Conservation (phyloP, 768 basidiomycete genomes). For the Favolaschia claudopus region DNA sequence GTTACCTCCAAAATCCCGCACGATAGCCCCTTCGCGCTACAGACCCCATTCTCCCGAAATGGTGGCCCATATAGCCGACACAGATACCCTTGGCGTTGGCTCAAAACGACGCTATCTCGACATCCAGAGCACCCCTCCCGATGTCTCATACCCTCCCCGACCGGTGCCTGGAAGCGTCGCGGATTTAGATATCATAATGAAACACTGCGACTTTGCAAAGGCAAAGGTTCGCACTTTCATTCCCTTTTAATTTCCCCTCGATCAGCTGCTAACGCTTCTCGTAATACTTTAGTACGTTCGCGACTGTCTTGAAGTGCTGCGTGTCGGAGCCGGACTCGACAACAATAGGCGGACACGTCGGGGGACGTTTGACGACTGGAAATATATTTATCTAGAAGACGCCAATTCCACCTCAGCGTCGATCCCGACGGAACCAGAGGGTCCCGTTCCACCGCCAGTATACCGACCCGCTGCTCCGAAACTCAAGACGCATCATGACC, state of each 20-base stretch:
- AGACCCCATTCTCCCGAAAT: constrained; percentile 48
- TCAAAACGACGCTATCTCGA: constrained; percentile 80
- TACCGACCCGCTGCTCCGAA: constrained; percentile 34
- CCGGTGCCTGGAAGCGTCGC: constrained; percentile 84
- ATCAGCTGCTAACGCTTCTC: constrained; percentile 12
- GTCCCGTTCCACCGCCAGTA: constrained; percentile 21
- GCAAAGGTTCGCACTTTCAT: constrained; percentile 62
- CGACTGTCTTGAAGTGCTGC: constrained; percentile 90
- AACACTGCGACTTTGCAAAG: constrained; percentile 83
- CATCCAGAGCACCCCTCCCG: constrained; percentile 62
- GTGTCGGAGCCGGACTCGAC: constrained; percentile 86
- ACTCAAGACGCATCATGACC: constrained; percentile 36
- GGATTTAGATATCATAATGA: constrained; percentile 88
- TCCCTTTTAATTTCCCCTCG: background rate
- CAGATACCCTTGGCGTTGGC: constrained; percentile 71
- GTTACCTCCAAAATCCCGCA: constrained; percentile 57
- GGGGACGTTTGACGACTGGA: constrained; percentile 77
- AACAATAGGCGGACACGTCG: constrained; percentile 75
- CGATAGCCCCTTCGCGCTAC: constrained; percentile 57
- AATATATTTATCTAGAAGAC: constrained; percentile 79
- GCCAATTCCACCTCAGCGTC: constrained; percentile 36
- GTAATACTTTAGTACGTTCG: constrained; percentile 77
- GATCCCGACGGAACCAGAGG: constrained; percentile 24
- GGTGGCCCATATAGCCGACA: constrained; percentile 46
- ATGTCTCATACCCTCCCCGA: constrained; percentile 83